phyloP scores from a whole-genome alignment of 148 eudicot species.

The Vaccinium corymbosum region DNA sequence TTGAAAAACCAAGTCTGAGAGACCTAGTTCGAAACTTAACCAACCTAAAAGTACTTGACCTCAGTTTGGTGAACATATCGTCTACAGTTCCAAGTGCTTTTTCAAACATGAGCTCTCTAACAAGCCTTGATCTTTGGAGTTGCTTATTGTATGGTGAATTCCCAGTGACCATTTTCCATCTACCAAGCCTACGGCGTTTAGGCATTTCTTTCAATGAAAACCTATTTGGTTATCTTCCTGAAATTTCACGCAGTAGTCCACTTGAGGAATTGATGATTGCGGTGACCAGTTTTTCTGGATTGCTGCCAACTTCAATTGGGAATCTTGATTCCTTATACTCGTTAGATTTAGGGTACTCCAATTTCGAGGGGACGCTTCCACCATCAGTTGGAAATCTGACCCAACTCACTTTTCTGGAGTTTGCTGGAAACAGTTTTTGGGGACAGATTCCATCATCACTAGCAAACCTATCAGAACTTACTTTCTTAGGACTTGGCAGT shows the following conservation, averaged over 20 bases:
- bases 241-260: no score
- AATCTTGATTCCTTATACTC: no score
- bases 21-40: constrained; percentile 24
- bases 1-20: constrained; percentile 18
- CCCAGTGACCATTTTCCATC: constrained; percentile 21
- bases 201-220: background rate
- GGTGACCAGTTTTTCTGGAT: no score
- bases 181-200: constrained; percentile 28
- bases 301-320: no score
- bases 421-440: no score
- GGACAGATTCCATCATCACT: no score
- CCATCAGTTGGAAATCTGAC: background rate
- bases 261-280: no score
- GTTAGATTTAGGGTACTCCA: background rate
- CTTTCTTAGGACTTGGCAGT: no score
- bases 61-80: constrained; percentile 18
- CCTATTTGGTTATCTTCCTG: no score
- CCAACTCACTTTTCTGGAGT: no score
- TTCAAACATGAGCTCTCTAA: constrained; percentile 22
- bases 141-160: constrained; percentile 29
- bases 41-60: constrained; percentile 13
- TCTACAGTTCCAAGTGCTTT: constrained; percentile 23
- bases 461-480: no score
- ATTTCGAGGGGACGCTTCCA: background rate
- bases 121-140: background rate